Conservation (phyloP, 2,329 filamentous ascomycete genomes). For the Trichoderma oligosporum region DNA sequence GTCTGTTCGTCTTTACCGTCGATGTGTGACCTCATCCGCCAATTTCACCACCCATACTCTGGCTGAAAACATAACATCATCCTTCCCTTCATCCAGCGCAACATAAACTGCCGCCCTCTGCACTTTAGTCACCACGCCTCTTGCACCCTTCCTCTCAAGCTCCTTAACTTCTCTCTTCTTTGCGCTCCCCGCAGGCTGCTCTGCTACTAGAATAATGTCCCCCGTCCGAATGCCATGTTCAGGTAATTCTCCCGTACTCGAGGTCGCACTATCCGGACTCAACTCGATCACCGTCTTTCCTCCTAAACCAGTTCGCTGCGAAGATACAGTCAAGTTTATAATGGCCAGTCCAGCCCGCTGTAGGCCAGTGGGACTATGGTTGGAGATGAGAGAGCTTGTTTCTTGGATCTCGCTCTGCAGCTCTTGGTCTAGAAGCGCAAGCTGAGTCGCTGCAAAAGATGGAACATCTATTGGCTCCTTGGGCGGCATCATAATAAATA, state of each 20-base stretch:
- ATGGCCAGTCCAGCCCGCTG: slow-evolving; percentile 76
- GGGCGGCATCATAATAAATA: slow-evolving; percentile 32
- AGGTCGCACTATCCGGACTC: slow-evolving; percentile 64
- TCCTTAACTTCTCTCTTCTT: slow-evolving; percentile 71
- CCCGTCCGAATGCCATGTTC: slow-evolving; percentile 73
- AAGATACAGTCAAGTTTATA: slow-evolving; percentile 67
- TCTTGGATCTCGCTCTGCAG: slow-evolving; percentile 69
- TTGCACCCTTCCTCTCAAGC: slow-evolving; percentile 62
- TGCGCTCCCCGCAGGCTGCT: slow-evolving; percentile 68
- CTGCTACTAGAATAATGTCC: slow-evolving; percentile 72
- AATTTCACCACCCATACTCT: slow-evolving; percentile 64
- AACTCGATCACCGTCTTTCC: slow-evolving; percentile 90
- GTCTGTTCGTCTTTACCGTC: slow-evolving; percentile 39
- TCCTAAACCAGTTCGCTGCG: slow-evolving; percentile 82
- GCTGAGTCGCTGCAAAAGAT: slow-evolving; percentile 66
- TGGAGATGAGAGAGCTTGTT: slow-evolving; percentile 62
- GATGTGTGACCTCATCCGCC: slow-evolving; percentile 65
- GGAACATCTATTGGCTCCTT: slow-evolving; percentile 55
- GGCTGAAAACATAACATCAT: slow-evolving; percentile 42
- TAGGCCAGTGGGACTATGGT: slow-evolving; percentile 64
- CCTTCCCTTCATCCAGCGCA: slow-evolving; percentile 64
- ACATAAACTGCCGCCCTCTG: slow-evolving; percentile 58
- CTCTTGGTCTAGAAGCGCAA: slow-evolving; percentile 66
- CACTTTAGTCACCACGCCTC: slow-evolving; percentile 67
- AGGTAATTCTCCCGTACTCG: slow-evolving; percentile 53